Conservation (phyloP, 2,329 filamentous ascomycete genomes). For the Huntiella moniliformis region DNA sequence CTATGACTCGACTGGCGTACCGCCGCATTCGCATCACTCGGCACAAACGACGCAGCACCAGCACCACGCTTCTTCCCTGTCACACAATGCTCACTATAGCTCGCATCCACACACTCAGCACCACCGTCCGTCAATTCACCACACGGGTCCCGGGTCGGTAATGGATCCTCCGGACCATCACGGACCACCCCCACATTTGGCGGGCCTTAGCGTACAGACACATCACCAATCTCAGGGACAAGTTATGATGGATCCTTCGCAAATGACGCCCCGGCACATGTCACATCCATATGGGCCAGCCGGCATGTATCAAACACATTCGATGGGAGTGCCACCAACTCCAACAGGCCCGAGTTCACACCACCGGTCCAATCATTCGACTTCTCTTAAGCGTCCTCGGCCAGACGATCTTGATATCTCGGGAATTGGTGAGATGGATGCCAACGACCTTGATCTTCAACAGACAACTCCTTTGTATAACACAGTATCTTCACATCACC, state of each 20-base stretch:
- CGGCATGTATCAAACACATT: conserved; percentile 29
- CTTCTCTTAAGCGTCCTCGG: conserved; percentile 31
- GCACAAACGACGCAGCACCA: conserved; percentile 16
- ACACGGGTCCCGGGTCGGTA: conserved; percentile 16
- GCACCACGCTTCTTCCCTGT: conserved; percentile 16
- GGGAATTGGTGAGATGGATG: conserved; percentile 32
- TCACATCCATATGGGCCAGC: conserved; percentile 21
- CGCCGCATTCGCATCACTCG: conserved; percentile 14
- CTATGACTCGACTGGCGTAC: conserved; percentile 31
- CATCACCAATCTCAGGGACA: conserved; percentile 27
- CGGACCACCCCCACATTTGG: conserved; percentile 21
- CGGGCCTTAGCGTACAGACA: conserved; percentile 19
- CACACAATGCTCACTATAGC: too few relatives aligned
- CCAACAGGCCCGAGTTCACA: conserved; percentile 16
- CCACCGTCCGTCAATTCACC: conserved; percentile 8
- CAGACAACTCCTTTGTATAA: conserved; percentile 25
- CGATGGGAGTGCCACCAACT: conserved; percentile 33
- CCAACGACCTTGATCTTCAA: conserved; percentile 37
- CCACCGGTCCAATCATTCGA: conserved; percentile 14
- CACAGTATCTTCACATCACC: conserved; percentile 49
- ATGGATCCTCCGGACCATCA: conserved; percentile 24
- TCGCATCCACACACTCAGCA: too few relatives aligned
- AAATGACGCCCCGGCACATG: conserved; percentile 27
- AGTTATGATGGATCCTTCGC: conserved; percentile 36
- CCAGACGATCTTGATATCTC: conserved; percentile 40